Base-by-base conservation (phyloP, 148 eudicot species). In the Dianthus caryophyllus region DNA sequence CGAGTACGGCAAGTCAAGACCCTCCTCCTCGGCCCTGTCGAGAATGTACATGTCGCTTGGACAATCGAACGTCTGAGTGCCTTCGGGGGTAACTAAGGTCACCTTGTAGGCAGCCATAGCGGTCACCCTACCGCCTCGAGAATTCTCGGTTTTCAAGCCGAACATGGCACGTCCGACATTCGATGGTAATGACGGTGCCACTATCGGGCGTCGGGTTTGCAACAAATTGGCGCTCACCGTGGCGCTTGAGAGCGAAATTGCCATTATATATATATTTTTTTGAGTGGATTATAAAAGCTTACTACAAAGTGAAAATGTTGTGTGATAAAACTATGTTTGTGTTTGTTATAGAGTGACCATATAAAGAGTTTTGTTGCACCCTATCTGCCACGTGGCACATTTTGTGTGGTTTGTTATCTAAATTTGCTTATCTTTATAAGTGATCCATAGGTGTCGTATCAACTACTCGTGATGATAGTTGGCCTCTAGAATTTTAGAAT, bases 1-100 rank as follows among this genome's bases (percentile, higher is more conserved):
- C 0, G 96, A 91, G 88, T 80, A 88, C 0, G 97, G 97, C n/a
- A 91, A 74, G 66, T 87, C 96, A 1, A 77, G 4, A 0, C 88
- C 90, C 0, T 10, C 6, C 81, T 85, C 96, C 76, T 87, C 92
- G 0, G 90, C 92, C 1, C 78, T 79, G 78, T 91, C 96, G 15
- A 91, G 74, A 4, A 91, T 66, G 80, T 84, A 87, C 15, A 60
- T 78, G 43, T 86, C 81, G 4, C 76, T 83, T 0, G 83, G 77
- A 66, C 90, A 86, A 0, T 86, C 78, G 22, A 86, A 54, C 38
- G 73, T 81, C n/a, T 66, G 22, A 0, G 59, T 64, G 0, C 96
- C 97, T 0, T 62, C 66, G 0, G 90, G 90, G 1, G 90, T 88
- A 0, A 84, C 9, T 4, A 92, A 80, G 66, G 81, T 92, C 75